These are phyloP conservation scores for Ilyonectria mors-panacis DNA, from an alignment of 2,329 filamentous ascomycete genomes.

Conservation along the genomic window DNA sequence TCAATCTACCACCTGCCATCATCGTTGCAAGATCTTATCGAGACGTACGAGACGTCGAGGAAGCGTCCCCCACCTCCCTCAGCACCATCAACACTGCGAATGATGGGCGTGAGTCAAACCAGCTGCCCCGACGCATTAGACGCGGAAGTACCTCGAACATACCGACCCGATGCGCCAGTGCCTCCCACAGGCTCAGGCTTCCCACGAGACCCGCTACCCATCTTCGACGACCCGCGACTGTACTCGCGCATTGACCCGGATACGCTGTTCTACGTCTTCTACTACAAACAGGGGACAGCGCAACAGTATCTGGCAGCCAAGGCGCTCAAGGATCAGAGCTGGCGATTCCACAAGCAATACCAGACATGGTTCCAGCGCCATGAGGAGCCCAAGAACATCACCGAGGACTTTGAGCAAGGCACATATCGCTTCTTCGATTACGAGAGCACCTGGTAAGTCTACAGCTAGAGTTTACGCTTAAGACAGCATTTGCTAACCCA, in stretches of 20 bases:
- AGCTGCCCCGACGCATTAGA: slow-evolving; percentile 83
- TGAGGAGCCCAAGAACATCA: slow-evolving; percentile 98
- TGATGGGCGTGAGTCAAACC: slow-evolving; percentile 82
- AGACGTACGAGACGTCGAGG: slow-evolving; percentile 90
- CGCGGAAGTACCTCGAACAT: slow-evolving; percentile 85
- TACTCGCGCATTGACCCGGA: slow-evolving; percentile 95
- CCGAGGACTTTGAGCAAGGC: slow-evolving; percentile 98
- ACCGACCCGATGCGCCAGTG: slow-evolving; percentile 86
- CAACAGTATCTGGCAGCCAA: slow-evolving; percentile 97
- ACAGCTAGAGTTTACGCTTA: too few species aligned
- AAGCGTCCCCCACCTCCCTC: slow-evolving; percentile 74
- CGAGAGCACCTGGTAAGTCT: slow-evolving; percentile 94
- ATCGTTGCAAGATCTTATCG: slow-evolving; percentile 89
- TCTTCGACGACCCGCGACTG: slow-evolving; percentile 91
- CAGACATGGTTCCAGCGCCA: slow-evolving; percentile 99
- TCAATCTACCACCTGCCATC: slow-evolving; percentile 94
- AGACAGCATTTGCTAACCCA: slow-evolving; percentile 34
- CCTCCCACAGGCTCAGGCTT: slow-evolving; percentile 84
- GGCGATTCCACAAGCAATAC: slow-evolving; percentile 99
- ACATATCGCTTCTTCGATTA: slow-evolving; percentile 99
- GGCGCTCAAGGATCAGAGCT: slow-evolving; percentile 97
- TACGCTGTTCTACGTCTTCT: slow-evolving; percentile 98
- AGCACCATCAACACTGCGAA: slow-evolving; percentile 77
- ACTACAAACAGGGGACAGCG: slow-evolving; percentile 96
- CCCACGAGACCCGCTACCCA: slow-evolving; percentile 90